These are phyloP conservation scores for Populus simonii DNA, from an alignment of 345 rosid species.

Conservation along the genomic window DNA sequence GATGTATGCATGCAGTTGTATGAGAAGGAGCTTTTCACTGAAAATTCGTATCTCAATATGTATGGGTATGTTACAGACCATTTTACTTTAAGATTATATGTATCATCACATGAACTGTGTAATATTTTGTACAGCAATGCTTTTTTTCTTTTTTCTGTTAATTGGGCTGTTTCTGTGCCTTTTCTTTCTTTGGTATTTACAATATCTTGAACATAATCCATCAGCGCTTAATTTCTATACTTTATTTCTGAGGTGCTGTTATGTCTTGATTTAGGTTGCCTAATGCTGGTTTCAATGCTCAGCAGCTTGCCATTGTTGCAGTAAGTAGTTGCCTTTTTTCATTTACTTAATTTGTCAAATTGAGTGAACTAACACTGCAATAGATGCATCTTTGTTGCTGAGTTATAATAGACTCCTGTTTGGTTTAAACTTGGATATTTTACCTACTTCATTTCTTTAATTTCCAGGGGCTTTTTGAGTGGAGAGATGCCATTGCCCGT, in stretches of 20 bases:
- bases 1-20: slow-evolving; percentile 76
- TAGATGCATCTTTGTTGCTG: neutral
- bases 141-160: neutral
- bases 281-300: slow-evolving; percentile 58
- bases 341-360: neutral
- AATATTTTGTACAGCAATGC: neutral
- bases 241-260: neutral
- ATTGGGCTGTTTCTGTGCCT: neutral
- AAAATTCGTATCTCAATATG: slow-evolving; percentile 63
- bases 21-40: slow-evolving; percentile 80
- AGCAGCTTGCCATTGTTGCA: slow-evolving; percentile 80
- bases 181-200: neutral
- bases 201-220: neutral
- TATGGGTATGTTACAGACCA: slow-evolving; percentile 57
- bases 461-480: slow-evolving; percentile 73
- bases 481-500: slow-evolving; percentile 86
- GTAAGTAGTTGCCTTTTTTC: slow-evolving; percentile 40
- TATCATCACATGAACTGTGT: neutral
- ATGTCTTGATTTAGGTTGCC: slow-evolving; percentile 46
- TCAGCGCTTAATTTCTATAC: neutral
- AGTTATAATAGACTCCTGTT: neutral
- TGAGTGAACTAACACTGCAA: neutral
- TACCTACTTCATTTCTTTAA: slow-evolving; percentile 1
- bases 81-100: neutral
- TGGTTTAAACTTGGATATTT: neutral